Evolutionary conservation across 1,284 basidiomycete species (phyloP).

Genomic region (Volvariella surrecta): DNA sequence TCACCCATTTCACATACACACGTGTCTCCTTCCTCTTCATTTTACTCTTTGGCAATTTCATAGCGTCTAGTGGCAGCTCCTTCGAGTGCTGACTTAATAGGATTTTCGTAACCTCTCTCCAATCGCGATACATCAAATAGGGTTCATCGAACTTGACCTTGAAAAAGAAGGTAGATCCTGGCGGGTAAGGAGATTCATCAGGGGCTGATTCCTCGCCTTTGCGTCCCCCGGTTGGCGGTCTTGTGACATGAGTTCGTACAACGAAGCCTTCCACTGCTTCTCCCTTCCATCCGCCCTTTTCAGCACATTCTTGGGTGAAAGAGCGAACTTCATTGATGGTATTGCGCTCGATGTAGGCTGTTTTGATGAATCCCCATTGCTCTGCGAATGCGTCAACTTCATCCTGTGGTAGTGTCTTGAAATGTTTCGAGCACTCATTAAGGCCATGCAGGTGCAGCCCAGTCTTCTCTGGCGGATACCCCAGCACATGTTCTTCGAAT

Average conservation of each 20-base stretch:
- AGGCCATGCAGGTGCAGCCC: conserved; percentile 94
- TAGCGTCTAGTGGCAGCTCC: conserved; percentile 19
- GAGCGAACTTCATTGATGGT: conserved; percentile 62
- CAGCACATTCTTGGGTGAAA: conserved; percentile 66
- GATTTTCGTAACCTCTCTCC: conserved; percentile 88
- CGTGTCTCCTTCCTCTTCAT: conserved; percentile 60
- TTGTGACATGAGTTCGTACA: conserved; percentile 68
- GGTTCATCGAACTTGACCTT: conserved; percentile 99
- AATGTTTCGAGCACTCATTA: conserved; percentile 66
- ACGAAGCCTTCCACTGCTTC: conserved; percentile 95
- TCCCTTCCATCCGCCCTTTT: conserved; percentile 74
- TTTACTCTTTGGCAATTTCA: conserved; percentile 48
- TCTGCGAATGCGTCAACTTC: conserved; percentile 76
- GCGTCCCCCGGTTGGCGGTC: conserved; percentile 24
- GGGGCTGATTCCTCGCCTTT: conserved; percentile 15
- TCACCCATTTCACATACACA: conserved; percentile 64
- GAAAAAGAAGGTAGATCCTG: conserved; percentile 93
- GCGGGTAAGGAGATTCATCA: conserved; percentile 48
- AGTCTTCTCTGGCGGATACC: conserved; percentile 74
- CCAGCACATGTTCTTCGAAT: conserved; percentile 96
- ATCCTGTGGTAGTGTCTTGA: conserved; percentile 65
- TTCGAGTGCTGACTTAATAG: conserved; percentile 40
- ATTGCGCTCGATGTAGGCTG: conserved; percentile 51
- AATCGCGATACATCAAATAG: conserved; percentile 97
- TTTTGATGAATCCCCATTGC: conserved; percentile 90